Evolutionary conservation across 2,329 filamentous ascomycete genomes (phyloP), one percentile per base, ranked within the genome.

Genomic region (Fusarium sp.): DNA sequence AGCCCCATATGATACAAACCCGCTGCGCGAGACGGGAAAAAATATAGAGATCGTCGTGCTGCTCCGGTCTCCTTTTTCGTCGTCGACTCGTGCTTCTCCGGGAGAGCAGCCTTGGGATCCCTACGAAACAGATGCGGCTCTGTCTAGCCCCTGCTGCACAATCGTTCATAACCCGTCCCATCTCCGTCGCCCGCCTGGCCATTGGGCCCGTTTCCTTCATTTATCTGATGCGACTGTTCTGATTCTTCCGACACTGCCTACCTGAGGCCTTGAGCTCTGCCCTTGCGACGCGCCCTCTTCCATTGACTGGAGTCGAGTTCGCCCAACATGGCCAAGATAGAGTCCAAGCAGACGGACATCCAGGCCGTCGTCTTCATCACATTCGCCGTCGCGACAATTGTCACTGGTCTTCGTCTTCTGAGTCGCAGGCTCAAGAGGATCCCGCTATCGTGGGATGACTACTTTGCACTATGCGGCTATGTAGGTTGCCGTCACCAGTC

Each of bases 381-480:
- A 1, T 71, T 71, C 23, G 0, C 30, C 1, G 68, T 68, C 6
- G 68, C 68, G 36, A 71, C 68, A 2, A 27, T 71, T 2, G 60
- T 71, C 12, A 55, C 69, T 4, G 13, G 13, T 1, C 31, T 71
- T 6, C 65, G 68, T 3, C 13, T 71, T 6, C 3, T 71, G 23
- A 71, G 68, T 47, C 65, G 68, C 23, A 44, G 68, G 2, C 61
- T 71, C 6, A 71, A 60, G 28, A 71, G 65, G 13, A 58, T 71
- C 40, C 54, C 52, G 6, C 64, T 71, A 1, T 72, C 60, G 57
- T 71, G 68, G 68, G 69, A 71, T 56, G 69, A 71, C 18, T 71
- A 55, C 61, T 71, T 71, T 44, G 69, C 68, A 7, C 27, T 71
- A 1, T 27, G 66, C 1, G 66, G 68, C 27, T 71, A 71, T n/a